Conservation (phyloP, 495 filamentous ascomycete genomes). For the Elaphomyces granulatus region DNA sequence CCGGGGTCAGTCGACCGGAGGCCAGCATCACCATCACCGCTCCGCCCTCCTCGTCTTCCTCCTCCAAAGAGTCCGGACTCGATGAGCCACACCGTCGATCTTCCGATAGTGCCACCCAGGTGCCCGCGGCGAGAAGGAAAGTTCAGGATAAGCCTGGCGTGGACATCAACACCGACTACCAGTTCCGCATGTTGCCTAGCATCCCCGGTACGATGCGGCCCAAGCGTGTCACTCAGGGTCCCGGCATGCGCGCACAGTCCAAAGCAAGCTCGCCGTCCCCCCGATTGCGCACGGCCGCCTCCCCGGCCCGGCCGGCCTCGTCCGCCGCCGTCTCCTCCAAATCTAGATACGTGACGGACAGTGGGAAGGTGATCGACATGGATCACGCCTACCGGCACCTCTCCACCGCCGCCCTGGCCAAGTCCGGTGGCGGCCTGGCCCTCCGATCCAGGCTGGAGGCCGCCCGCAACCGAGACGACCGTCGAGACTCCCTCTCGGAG, state of each 20-base stretch:
- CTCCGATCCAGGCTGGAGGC: constrained; percentile 23
- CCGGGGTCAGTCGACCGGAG: not conserved
- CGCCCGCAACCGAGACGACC: constrained; percentile 16
- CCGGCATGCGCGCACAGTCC: not conserved
- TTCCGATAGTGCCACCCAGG: constrained; percentile 4
- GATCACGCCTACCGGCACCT: constrained; percentile 44
- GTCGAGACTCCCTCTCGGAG: constrained; percentile 22
- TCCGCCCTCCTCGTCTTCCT: not conserved
- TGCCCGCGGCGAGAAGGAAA: not conserved
- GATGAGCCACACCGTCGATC: constrained; percentile 3
- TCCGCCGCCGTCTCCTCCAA: constrained; percentile 23
- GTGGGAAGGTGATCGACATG: constrained; percentile 40
- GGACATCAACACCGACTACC: constrained; percentile 9
- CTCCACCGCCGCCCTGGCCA: constrained; percentile 49
- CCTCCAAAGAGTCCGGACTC: not conserved
- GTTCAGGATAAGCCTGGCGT: constrained; percentile 2
- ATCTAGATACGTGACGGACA: constrained; percentile 30
- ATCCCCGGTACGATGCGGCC: constrained; percentile 7
- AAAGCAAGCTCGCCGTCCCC: constrained; percentile 38
- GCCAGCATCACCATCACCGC: constrained; percentile 2
- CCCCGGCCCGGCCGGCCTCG: constrained; percentile 16
- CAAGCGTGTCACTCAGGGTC: constrained; percentile 2
- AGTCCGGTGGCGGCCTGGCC: constrained; percentile 39
- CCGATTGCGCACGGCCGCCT: constrained; percentile 4
- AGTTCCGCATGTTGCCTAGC: constrained; percentile 11